Evolutionary conservation across 78 protist species (phyloP), one percentile per base, ranked within the genome.

Genomic region (Neovahlkampfia damariscottae): DNA sequence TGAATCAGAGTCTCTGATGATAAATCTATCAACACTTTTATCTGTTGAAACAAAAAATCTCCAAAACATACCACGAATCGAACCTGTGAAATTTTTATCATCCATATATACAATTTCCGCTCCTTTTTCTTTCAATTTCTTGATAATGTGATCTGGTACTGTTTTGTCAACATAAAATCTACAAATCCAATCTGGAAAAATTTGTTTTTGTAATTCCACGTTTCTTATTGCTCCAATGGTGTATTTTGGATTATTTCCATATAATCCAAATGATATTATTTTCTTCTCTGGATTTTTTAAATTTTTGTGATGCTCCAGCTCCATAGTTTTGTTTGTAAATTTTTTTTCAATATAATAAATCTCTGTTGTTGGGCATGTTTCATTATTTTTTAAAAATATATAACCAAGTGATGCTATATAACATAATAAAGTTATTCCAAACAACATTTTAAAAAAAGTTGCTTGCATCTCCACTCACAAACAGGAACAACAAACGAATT

Each of bases 111-210:
- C 19, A n/a, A 50, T 50, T 50, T 50, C 34, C 19, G 62, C 62
- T n/a, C 62, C 62, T 19, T 50, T 19, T 50, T 50, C 19, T 50
- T 50, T 50, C 34, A 50, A 19, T 19, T 19, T 19, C 19, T 50
- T 19, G 19, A 50, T 50, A 50, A 50, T 50, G 19, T 50, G 34
- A n/a, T 19, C 34, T n/a, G 62, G 62, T 50, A 50, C 62, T n/a
- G 62, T 50, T 50, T n/a, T n/a, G 19, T 50, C 62, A n/a, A 50
- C 62, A 19, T 50, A 50, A 19, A 50, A 50, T 50, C 62, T 50
- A 50, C 62, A 50, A 50, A 50, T 19, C 62, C 62, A 50, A 50
- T 50, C 62, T 50, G 62, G 62, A 50, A n/a, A 50, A 50, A 50
- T 50, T 19, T 50, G 19, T 50, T 50, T 50, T 50, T 19, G 34